phyloP scores from a whole-genome alignment of 139 green algal species.

The Asterochloris erici region DNA sequence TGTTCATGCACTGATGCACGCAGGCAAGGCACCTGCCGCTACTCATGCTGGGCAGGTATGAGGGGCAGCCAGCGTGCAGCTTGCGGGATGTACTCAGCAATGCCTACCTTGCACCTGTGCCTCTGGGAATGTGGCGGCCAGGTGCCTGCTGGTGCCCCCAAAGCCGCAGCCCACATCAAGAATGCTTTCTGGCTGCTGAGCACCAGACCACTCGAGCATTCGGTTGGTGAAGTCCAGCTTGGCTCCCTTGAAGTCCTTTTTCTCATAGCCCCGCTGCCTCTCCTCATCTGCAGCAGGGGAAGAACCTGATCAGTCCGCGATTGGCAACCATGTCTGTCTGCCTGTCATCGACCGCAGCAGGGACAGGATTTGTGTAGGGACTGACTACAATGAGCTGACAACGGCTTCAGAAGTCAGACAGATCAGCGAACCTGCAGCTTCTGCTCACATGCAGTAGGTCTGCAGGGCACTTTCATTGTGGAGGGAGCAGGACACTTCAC shows the following conservation, averaged over 20 bases:
- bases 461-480: no score
- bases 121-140: slow-evolving; percentile 73
- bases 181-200: slow-evolving; percentile 48
- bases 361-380: not conserved
- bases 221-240: slow-evolving; percentile 92
- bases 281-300: slow-evolving; percentile 37
- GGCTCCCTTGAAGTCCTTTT: slow-evolving; percentile 91
- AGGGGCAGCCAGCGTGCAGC: slow-evolving; percentile 3
- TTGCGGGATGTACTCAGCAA: not conserved
- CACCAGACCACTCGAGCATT: slow-evolving; percentile 68
- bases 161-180: slow-evolving; percentile 95
- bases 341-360: not conserved
- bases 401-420: no score
- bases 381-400: no score
- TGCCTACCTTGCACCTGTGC: slow-evolving; percentile 63
- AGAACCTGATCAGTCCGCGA: no score
- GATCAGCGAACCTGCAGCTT: no score
- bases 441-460: no score
- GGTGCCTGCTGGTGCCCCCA: slow-evolving; percentile 79
- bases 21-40: no score
- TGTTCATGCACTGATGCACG: no score
- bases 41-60: no score
- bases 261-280: slow-evolving; percentile 61
- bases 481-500: no score
- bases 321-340: not conserved